Evolutionary conservation across 176 grass and related monocot genomes (phyloP), one percentile per base, ranked within the genome.

Genomic region (Ampelocalamus luodianensis): DNA sequence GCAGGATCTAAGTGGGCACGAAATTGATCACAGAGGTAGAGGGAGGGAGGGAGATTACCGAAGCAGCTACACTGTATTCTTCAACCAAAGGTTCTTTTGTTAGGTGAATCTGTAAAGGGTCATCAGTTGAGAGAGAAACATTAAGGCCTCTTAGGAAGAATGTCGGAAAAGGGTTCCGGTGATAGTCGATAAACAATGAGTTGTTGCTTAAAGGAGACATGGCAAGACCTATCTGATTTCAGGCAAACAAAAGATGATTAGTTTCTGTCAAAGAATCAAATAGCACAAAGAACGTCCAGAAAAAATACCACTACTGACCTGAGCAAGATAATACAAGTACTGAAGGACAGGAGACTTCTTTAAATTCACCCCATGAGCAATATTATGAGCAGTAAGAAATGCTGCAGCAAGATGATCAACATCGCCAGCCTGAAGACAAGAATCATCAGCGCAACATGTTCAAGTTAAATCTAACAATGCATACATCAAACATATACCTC

Each of bases 131-230:
- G 18, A 97, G 95, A 70, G 95, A 97, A 44, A 97, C 87, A 63
- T 97, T 97, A 74, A 97, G 90, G 56, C 92, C 95, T 88, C 95
- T 88, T 54, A 89, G 71, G 49, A 95, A 97, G 87, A 95, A 97
- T 59, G 82, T 93, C 5, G 87, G 93, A 50, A 97, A 97, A 54
- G 95, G 95, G 83, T 97, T 97, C 69, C 95, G 87, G 77, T 97
- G 95, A 40, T 97, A 97, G 74, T 97, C 90, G 70, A 97, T 90
- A 82, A 97, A 97, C 72, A 95, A 61, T 12, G 92, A 97, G 64
- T 95, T 97, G 91, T 97, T 97, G 81, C 95, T 97, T 42, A 97
- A 89, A 68, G 95, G 93, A 91, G 95, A 97, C 95, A 97, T 95
- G 24, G 95, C 95, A 65, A 97, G 88, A 78, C 95, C 95, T 93